phyloP scores from a whole-genome alignment of 2,329 filamentous ascomycete genomes.

The Cercospora zeae-maydis region DNA sequence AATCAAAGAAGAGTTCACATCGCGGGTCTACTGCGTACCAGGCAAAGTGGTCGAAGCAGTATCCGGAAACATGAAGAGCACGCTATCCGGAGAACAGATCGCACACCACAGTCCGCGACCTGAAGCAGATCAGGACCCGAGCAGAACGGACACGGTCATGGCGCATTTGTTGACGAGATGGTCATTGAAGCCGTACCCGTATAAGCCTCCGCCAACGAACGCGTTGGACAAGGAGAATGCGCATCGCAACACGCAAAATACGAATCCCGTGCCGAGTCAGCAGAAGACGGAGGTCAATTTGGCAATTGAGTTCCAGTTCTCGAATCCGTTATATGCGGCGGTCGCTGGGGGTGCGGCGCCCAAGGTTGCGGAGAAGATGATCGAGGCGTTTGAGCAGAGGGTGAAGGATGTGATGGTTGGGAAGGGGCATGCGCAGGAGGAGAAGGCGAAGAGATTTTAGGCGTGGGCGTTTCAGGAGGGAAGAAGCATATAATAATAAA shows the following conservation, averaged over 20 bases:
- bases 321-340: constrained; percentile 81
- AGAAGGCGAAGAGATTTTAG: constrained; percentile 1
- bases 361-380: constrained; percentile 82
- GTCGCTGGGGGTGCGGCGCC: constrained; percentile 78
- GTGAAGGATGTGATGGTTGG: constrained; percentile 55
- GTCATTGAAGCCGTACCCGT: constrained; percentile 53
- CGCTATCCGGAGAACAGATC: constrained; percentile 42
- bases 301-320: constrained; percentile 76
- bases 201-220: constrained; percentile 44
- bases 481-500: background rate
- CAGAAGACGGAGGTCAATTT: constrained; percentile 70
- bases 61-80: constrained; percentile 55
- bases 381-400: constrained; percentile 84
- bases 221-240: constrained; percentile 33
- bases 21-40: constrained; percentile 72
- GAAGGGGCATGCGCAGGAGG: constrained; percentile 14
- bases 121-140: constrained; percentile 39
- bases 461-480: too few species aligned
- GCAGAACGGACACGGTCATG: constrained; percentile 50
- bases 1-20: constrained; percentile 79
- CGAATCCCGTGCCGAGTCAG: constrained; percentile 38
- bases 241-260: constrained; percentile 40
- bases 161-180: constrained; percentile 67
- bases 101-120: constrained; percentile 41
- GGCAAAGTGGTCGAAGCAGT: constrained; percentile 72